A percentile compares a stretch with the other conserved stretches of the same genome.
phyloP scores from a whole-genome alignment of 2,329 filamentous ascomycete species.

The Cladosporium sp. region DNA sequence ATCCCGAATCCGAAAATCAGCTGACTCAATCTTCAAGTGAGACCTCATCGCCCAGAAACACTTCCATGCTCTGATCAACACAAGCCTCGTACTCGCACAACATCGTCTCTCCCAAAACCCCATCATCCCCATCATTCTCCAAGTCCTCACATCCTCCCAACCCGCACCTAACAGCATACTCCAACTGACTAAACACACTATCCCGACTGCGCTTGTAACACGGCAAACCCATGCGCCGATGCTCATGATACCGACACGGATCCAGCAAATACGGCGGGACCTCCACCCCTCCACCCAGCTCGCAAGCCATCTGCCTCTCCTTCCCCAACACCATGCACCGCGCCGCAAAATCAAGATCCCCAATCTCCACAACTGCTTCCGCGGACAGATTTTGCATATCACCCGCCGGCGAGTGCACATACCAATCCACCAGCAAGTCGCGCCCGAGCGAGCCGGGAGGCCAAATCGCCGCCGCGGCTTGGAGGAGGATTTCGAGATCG shows the following conservation, averaged over 20 bases:
- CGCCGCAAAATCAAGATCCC: conserved; percentile 6
- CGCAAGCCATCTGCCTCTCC: not conserved
- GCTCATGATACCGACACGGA: conserved; percentile 6
- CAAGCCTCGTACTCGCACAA: not conserved
- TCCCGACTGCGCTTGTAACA: conserved; percentile 8
- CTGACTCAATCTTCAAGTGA: not conserved
- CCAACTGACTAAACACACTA: conserved; percentile 3
- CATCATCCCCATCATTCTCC: not conserved
- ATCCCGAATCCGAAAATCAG: no score
- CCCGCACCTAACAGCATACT: conserved; percentile 4
- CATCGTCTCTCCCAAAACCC: not conserved
- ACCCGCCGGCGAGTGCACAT: not conserved
- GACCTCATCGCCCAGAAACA: not conserved
- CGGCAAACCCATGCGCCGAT: not conserved
- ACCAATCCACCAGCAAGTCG: conserved; percentile 7
- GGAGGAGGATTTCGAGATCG: conserved; percentile 1
- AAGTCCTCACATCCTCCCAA: not conserved
- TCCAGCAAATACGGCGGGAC: not conserved
- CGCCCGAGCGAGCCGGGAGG: conserved; percentile 2
- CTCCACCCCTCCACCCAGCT: not conserved
- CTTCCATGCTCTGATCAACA: not conserved
- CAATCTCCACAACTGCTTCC: conserved; percentile 3
- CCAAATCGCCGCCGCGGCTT: conserved; percentile 5
- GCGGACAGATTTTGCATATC: not conserved
- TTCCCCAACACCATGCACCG: conserved; percentile 6